Percentiles rank a stretch among this genome's conserved stretches.
Conservation (phyloP, 352 stramenopile species). For the Halophytophthora polymorphica region DNA sequence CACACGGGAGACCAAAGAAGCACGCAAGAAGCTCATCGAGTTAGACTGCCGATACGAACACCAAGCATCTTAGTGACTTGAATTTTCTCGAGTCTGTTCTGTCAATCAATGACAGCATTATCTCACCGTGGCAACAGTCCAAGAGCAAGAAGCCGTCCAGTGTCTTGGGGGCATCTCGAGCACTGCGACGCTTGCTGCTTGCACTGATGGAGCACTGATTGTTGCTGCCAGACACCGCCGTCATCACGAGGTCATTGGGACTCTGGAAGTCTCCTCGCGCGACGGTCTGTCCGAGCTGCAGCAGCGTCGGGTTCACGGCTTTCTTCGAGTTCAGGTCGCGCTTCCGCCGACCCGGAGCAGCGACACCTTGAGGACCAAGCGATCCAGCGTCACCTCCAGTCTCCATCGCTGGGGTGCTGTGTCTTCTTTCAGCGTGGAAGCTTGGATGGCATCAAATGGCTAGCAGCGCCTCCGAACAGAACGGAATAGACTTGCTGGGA, state of each 20-base stretch:
- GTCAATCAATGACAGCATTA: background rate
- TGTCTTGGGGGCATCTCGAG: constrained; percentile 35
- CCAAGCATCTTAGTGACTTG: no score
- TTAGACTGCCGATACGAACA: no score
- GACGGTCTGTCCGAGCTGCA: constrained; percentile 30
- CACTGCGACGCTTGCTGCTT: constrained; percentile 17
- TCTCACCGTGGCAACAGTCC: constrained; percentile 61
- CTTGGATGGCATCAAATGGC: background rate
- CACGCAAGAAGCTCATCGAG: no score
- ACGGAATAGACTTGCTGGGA: background rate
- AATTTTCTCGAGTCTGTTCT: no score
- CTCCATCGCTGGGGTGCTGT: constrained; percentile 10
- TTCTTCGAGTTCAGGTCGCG: constrained; percentile 21
- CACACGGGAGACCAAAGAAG: no score
- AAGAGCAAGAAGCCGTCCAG: constrained; percentile 80
- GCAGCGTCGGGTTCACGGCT: constrained; percentile 17
- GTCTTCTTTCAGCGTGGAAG: background rate
- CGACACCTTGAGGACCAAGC: constrained; percentile 9
- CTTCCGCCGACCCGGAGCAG: constrained; percentile 10
- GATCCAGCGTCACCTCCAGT: constrained; percentile 6
- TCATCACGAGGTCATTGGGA: background rate
- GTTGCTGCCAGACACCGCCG: constrained; percentile 4
- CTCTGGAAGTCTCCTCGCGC: constrained; percentile 16
- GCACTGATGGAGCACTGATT: constrained; percentile 12
- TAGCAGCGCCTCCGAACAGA: background rate